Conservation (phyloP, 306 rosid genomes). For the Lupinus albus region DNA sequence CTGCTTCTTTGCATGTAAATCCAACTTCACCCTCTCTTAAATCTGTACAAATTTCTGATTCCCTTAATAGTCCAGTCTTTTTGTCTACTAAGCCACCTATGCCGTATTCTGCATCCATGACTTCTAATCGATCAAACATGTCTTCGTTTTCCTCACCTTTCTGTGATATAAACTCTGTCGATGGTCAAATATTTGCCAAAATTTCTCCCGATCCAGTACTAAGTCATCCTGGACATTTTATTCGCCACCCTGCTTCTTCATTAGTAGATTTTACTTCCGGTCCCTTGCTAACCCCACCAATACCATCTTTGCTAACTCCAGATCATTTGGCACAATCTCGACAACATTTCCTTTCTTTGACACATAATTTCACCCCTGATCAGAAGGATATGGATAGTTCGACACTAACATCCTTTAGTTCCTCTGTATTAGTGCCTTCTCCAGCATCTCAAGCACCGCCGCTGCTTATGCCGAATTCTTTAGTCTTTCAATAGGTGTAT, state of each 20-base stretch:
- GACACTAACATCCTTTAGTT: slow-evolving; percentile 42
- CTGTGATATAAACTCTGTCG: slow-evolving; percentile 44
- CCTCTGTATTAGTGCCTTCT: slow-evolving; percentile 44
- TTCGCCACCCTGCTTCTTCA: slow-evolving; percentile 46
- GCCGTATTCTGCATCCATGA: slow-evolving; percentile 43
- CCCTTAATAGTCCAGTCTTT: slow-evolving; percentile 48
- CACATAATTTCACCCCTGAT: slow-evolving; percentile 45
- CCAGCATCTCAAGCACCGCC: slow-evolving; percentile 52
- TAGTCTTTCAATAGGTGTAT: neutral
- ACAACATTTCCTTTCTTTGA: slow-evolving; percentile 38
- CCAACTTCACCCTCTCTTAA: slow-evolving; percentile 40
- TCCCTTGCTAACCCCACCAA: slow-evolving; percentile 50
- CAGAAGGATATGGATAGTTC: slow-evolving; percentile 36
- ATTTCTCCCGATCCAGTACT: slow-evolving; percentile 44
- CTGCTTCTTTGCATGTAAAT: slow-evolving; percentile 49
- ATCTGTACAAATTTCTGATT: slow-evolving; percentile 45
- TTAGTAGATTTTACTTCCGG: slow-evolving; percentile 49
- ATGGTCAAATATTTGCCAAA: slow-evolving; percentile 45
- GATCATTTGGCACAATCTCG: slow-evolving; percentile 46
- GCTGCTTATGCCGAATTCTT: slow-evolving; percentile 54
- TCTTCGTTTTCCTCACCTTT: slow-evolving; percentile 42
- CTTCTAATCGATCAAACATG: slow-evolving; percentile 38
- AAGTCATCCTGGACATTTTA: slow-evolving; percentile 46
- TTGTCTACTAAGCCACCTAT: slow-evolving; percentile 44
- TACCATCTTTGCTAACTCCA: slow-evolving; percentile 49